Conservation (phyloP, 2,329 filamentous ascomycete genomes). For the Colletotrichum lentis region DNA sequence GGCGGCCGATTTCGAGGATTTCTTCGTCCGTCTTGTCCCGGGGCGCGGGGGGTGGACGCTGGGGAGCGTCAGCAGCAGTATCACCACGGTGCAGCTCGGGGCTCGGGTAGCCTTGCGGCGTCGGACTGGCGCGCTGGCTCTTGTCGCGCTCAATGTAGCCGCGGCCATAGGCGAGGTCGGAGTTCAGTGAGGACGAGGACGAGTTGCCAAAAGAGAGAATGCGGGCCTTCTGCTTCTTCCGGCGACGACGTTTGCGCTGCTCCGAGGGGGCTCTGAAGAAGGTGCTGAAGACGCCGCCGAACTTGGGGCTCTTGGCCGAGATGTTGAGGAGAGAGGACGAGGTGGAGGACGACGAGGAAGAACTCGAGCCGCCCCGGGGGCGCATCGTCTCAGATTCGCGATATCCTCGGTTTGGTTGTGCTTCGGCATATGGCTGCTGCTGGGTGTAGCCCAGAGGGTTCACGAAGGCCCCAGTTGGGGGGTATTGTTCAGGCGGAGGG, state of each 20-base stretch:
- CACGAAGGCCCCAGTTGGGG: constrained; percentile 15
- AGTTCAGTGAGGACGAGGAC: constrained; percentile 73
- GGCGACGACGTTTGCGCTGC: constrained; percentile 52
- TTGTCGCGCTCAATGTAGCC: constrained; percentile 60
- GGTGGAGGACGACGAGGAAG: constrained; percentile 59
- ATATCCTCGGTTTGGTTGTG: constrained; percentile 31
- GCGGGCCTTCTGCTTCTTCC: constrained; percentile 58
- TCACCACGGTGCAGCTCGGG: constrained; percentile 27
- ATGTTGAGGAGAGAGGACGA: constrained; percentile 72
- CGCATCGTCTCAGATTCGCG: constrained; percentile 37
- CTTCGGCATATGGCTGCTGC: constrained; percentile 26
- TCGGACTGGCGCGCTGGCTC: constrained; percentile 42
- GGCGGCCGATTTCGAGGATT: constrained; percentile 63
- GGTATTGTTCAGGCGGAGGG: constrained; percentile 33
- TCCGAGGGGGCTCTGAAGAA: constrained; percentile 72
- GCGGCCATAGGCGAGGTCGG: constrained; percentile 72
- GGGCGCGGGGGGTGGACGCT: constrained; percentile 39
- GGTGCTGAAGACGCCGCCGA: constrained; percentile 64
- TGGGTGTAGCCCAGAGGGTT: constrained; percentile 21
- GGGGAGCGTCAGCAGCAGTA: constrained; percentile 33
- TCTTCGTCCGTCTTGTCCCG: constrained; percentile 62
- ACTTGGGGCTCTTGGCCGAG: constrained; percentile 61
- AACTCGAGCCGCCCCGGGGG: constrained; percentile 47
- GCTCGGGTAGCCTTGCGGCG: constrained; percentile 19
- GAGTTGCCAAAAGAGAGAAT: constrained; percentile 69